phyloP scores from a whole-genome alignment of 2,329 filamentous ascomycete genomes.

The Penicillium sp. region DNA sequence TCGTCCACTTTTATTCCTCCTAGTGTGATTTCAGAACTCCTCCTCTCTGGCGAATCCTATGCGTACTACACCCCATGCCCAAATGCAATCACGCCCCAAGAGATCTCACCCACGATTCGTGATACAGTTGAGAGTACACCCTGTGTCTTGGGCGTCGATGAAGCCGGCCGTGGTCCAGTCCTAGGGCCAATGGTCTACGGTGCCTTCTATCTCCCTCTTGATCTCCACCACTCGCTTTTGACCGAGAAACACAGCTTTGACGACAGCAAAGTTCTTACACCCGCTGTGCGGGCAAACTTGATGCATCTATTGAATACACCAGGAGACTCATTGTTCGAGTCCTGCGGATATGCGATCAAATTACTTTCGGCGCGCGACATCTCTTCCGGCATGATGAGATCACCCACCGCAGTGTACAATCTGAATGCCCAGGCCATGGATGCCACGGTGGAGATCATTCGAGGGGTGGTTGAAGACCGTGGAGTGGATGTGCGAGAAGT shows the following conservation, averaged over 20 bases:
- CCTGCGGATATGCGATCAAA: constrained; percentile 80
- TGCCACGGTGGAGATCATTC: constrained; percentile 79
- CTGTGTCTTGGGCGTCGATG: constrained; percentile 85
- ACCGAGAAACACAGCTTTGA: constrained; percentile 81
- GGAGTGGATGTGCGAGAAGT: constrained; percentile 85
- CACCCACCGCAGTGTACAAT: constrained; percentile 64
- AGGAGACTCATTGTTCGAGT: constrained; percentile 54
- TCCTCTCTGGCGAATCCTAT: constrained; percentile 67
- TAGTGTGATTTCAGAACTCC: constrained; percentile 57
- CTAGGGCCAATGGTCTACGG: constrained; percentile 71
- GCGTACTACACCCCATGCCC: constrained; percentile 70
- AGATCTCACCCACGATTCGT: constrained; percentile 26
- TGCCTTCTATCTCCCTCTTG: constrained; percentile 67
- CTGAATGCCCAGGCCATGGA: constrained; percentile 96
- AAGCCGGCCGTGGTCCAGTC: constrained; percentile 91
- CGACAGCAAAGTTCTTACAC: constrained; percentile 88
- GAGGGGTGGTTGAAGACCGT: constrained; percentile 64
- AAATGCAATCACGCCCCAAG: constrained; percentile 52
- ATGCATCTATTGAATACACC: constrained; percentile 69
- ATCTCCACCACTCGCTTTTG: constrained; percentile 68
- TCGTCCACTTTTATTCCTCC: constrained; percentile 61
- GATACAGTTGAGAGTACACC: constrained; percentile 48
- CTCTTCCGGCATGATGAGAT: constrained; percentile 69
- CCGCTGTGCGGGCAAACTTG: constrained; percentile 70
- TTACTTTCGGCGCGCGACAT: constrained; percentile 83